phyloP scores from a whole-genome alignment of 1,139 yeast species.

The Scheffersomyces quercinus region DNA sequence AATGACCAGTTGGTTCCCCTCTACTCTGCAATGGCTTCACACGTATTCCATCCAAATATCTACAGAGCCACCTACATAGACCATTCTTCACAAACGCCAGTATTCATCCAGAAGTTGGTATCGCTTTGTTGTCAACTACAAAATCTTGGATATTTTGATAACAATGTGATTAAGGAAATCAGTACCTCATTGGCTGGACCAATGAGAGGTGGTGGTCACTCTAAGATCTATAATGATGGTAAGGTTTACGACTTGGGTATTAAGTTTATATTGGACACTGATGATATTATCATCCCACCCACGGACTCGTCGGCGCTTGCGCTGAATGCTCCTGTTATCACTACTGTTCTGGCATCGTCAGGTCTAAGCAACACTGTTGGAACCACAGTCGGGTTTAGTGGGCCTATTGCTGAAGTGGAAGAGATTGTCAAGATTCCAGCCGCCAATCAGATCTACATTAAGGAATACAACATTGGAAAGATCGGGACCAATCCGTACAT shows the following conservation, averaged over 20 bases:
- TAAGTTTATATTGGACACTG: conserved; percentile 73
- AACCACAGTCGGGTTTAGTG: background rate
- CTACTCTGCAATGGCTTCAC: conserved; percentile 83
- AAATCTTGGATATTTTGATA: conserved; percentile 70
- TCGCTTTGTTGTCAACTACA: conserved; percentile 52
- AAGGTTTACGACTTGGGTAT: conserved; percentile 82
- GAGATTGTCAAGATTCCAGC: conserved; percentile 26
- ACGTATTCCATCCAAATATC: conserved; percentile 84
- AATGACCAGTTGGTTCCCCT: conserved; percentile 93
- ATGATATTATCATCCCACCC: conserved; percentile 51
- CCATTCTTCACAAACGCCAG: conserved; percentile 50
- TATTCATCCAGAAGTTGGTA: conserved; percentile 47
- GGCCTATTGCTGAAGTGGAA: conserved; percentile 1
- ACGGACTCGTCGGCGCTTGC: conserved; percentile 1
- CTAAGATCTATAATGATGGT: conserved; percentile 81
- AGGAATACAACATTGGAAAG: conserved; percentile 59
- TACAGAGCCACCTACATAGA: conserved; percentile 89
- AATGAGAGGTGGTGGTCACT: conserved; percentile 92
- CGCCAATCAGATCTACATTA: conserved; percentile 53
- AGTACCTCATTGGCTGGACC: conserved; percentile 86
- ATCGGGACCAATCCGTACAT: conserved; percentile 79
- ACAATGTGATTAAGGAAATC: conserved; percentile 77
- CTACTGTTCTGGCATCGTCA: background rate
- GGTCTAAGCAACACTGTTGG: background rate
- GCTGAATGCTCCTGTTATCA: background rate